Evolutionary conservation across 2,329 filamentous ascomycete species (phyloP), one percentile per base, ranked within the genome.

Genomic region (Fusarium sp.): DNA sequence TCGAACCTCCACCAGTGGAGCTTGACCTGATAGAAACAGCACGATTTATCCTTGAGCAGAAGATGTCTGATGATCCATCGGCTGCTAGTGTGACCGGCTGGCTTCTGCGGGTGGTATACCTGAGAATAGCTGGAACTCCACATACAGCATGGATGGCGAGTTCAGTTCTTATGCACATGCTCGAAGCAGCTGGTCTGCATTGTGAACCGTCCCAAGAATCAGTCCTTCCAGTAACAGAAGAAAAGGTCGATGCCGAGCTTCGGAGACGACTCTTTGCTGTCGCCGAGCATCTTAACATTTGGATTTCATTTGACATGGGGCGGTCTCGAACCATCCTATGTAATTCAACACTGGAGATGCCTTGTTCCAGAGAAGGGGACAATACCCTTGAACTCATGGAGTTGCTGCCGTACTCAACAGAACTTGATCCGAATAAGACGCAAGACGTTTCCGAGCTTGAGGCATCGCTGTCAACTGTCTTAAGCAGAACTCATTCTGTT

Each of bases 271-370:
- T 88, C 8, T 79, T 88, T 75, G 84, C 86, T 59, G 84, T 90
- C 45, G 85, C 88, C 0, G 86, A 88, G 15, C 88, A 90, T 71
- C 83, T 90, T 13, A 90, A 90, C 72, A 87, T 86, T 18, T 90
- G 88, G 88, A 86, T 87, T 32, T 89, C 87, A 1, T 90, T 89
- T 70, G 89, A 90, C 62, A 85, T 89, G 60, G 88, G 88, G 3
- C 84, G 87, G 0, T 88, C 87, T 0, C 83, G 87, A 15, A 86
- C 89, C 67, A 83, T 68, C 1, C 81, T 89, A 0, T 84, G 85
- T 39, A 85, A 85, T 24, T 84, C 85, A 15, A 84, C 84, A 1
- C 82, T 83, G 4, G 77, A 84, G 17, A 79, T 85, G 14, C 84
- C 85, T 0, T 77, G 80, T 1, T 76, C 80, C 1, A 78, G 80